phyloP scores from a whole-genome alignment of 2,329 filamentous ascomycete genomes.

The Pseudocercospora vitis region DNA sequence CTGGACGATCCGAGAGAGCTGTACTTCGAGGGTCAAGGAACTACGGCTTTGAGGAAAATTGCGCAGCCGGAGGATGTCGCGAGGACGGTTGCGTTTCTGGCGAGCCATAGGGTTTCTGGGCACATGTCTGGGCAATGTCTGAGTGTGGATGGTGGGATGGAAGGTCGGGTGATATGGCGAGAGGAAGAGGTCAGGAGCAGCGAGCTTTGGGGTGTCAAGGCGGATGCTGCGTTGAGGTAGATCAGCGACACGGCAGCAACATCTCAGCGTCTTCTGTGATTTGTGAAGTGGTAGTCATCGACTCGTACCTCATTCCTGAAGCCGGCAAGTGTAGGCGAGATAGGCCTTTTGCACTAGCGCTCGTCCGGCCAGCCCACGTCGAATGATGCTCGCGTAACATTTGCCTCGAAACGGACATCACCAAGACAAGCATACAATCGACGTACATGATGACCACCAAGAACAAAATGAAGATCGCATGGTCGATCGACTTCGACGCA shows the following conservation, averaged over 20 bases:
- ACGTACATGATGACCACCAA: background rate
- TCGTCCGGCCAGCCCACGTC: slow-evolving; percentile 5
- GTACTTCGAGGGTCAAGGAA: slow-evolving; percentile 53
- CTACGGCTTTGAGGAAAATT: slow-evolving; percentile 50
- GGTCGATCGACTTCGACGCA: slow-evolving; percentile 57
- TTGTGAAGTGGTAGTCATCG: background rate
- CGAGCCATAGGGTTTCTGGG: slow-evolving; percentile 53
- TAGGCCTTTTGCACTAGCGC: background rate
- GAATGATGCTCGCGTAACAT: too few species aligned
- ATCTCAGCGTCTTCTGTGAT: background rate
- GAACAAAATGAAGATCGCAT: slow-evolving; percentile 42
- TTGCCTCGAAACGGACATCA: too few species aligned
- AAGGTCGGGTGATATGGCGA: slow-evolving; percentile 52
- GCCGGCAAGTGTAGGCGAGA: background rate
- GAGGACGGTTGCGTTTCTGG: slow-evolving; percentile 51
- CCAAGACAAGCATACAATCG: too few species aligned
- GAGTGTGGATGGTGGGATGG: slow-evolving; percentile 54
- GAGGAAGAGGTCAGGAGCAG: slow-evolving; percentile 42
- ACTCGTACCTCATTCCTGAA: background rate
- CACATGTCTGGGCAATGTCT: slow-evolving; percentile 57
- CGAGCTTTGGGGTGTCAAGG: slow-evolving; percentile 17
- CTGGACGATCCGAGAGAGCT: slow-evolving; percentile 53
- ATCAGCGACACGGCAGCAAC: background rate
- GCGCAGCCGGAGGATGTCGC: slow-evolving; percentile 53
- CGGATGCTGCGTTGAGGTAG: slow-evolving; percentile 12